Evolutionary conservation across 2,329 filamentous ascomycete genomes (phyloP), one percentile per base, ranked within the genome.

Genomic region (Biscogniauxia mediterranea): DNA sequence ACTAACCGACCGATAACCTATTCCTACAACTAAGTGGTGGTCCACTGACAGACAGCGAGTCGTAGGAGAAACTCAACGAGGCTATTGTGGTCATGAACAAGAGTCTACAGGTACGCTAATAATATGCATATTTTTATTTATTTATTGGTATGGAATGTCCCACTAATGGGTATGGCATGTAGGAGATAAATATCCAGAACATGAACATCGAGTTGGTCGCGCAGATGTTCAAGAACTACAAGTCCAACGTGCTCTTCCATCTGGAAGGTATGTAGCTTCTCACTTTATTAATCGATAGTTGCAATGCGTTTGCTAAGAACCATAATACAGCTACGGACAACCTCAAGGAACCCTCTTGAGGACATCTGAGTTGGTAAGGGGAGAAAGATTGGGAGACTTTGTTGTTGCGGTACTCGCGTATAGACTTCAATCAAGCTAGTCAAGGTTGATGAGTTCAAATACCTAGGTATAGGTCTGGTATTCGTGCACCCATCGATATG

Each of bases 151-250:
- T 23, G 19, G 23, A 11, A 9, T 64, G 32, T 38, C 52, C 5
- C 17, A 21, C 21, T 57, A 6, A 20, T 49, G 54, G 51, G n/a
- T 17, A 7, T 26, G 21, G 1, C 32, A 61, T 69, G 32, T 38
- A 97, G 91, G 94, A 98, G 68, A 97, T 98, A 83, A 98, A 98
- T 73, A 89, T 97, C 59, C 91, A 97, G 72, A 99, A 98, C 76
- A 97, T 98, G 93, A 96, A 99, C 73, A 92, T 97, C 42, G 95
- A 98, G 79, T 84, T 98, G 2, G 95, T 98, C 5, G 93, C 94
- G 0, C 94, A 98, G 74, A 99, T 99, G 95, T 99, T 98, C 83
- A 97, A 98, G 81, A 99, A 98, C 78, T 99, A 99, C 75, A 93
- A 97, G 76, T 97, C 93, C 11, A 99, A 98, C 70, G 94, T 98